A percentile compares a stretch with the other conserved stretches of the same genome.
phyloP scores from a whole-genome alignment of 2,329 filamentous ascomycete genomes.

The Blastomyces silverae region DNA sequence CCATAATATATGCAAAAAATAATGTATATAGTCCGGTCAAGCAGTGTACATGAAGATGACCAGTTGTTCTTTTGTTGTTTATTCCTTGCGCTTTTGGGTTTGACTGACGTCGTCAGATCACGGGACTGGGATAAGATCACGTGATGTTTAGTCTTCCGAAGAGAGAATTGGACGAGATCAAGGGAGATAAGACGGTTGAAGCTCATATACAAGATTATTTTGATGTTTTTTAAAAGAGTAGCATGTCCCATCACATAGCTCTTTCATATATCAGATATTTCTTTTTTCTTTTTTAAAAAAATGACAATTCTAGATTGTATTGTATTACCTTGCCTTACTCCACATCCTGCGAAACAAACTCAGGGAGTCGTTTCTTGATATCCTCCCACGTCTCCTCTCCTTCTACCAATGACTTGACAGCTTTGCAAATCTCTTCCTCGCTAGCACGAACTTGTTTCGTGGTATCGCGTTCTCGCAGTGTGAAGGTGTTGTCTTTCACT shows the following conservation, averaged over 20 bases:
- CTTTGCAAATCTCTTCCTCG: constrained; percentile 70
- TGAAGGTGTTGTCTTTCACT: constrained; percentile 76
- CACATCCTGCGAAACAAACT: constrained; percentile 69
- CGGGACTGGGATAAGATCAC: neutral
- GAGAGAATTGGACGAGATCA: neutral
- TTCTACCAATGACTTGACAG: constrained; percentile 58
- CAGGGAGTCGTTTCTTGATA: constrained; percentile 68
- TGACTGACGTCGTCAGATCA: neutral
- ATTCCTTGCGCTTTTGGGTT: neutral
- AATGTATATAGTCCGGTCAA: neutral
- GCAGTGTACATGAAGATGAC: neutral
- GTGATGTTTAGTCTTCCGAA: neutral
- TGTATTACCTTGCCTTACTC: constrained; percentile 32
- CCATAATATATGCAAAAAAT: neutral
- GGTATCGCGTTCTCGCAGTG: constrained; percentile 81
- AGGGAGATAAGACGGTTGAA: neutral
- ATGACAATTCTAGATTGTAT: constrained; percentile 1
- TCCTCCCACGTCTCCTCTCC: constrained; percentile 62
- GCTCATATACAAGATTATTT: neutral
- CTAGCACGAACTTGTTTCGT: constrained; percentile 84
- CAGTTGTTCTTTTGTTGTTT: neutral
- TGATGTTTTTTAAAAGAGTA: neutral
- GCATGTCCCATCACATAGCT: neutral
- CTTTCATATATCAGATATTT: neutral
- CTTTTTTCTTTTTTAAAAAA: neutral